Evolutionary conservation across 2,329 filamentous ascomycete species (phyloP).

Genomic region (Bipolaris oryzae): DNA sequence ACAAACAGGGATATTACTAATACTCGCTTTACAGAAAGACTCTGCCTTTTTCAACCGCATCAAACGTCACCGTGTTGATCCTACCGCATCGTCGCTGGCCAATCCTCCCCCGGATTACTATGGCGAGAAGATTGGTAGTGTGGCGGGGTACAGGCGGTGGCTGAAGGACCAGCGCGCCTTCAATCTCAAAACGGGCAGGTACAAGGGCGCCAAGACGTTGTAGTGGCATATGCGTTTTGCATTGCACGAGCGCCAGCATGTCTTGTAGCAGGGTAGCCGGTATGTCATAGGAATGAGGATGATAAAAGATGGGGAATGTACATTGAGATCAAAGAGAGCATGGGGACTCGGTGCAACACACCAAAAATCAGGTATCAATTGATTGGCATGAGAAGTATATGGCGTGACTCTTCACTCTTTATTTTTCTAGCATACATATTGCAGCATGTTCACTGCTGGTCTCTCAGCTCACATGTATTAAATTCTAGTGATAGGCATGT

Average conservation of each 20-base stretch:
- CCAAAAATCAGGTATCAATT: background rate
- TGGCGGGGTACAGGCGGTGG: constrained; percentile 91
- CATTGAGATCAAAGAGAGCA: background rate
- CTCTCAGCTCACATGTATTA: background rate
- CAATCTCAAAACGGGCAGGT: constrained; percentile 74
- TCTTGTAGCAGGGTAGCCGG: background rate
- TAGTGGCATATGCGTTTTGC: background rate
- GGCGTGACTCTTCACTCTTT: background rate
- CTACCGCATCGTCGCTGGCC: constrained; percentile 81
- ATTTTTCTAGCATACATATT: background rate
- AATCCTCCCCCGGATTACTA: constrained; percentile 98
- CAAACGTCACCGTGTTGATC: constrained; percentile 90
- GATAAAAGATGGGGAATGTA: background rate
- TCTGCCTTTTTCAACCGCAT: constrained; percentile 90
- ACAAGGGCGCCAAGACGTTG: constrained; percentile 47
- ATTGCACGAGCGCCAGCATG: background rate
- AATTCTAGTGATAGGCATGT: background rate
- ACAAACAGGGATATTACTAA: background rate
- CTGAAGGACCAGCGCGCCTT: constrained; percentile 97
- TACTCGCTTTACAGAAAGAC: constrained; percentile 75
- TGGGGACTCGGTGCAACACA: background rate
- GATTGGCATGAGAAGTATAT: background rate
- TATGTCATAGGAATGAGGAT: background rate
- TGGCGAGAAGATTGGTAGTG: constrained; percentile 95
- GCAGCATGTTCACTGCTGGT: background rate